Evolutionary conservation across 2,329 filamentous ascomycete species (phyloP), one percentile per base, ranked within the genome.

Genomic region (Aspergillus fumigatiaffinis): DNA sequence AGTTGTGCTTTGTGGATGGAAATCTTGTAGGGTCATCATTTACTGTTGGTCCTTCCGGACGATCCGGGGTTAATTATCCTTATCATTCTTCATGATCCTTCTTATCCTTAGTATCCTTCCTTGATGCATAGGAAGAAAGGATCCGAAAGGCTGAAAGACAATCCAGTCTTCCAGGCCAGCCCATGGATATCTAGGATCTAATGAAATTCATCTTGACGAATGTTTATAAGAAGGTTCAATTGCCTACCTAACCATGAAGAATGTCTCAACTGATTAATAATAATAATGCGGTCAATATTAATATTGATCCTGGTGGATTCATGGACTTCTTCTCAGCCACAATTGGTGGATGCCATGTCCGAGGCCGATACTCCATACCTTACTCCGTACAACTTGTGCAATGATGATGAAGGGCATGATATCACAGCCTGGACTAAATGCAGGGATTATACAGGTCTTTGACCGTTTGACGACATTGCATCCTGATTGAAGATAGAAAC

Each of bases 31-130:
- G 29, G 10, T 17, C 32, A 38, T 38, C 14, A 17, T 38, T 38
- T 17, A 6, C 32, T 35, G 32, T 50, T 44, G 35, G 47, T 25
- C 47, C 48, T 55, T 55, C 53, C 53, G 53, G 53, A 44, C 53
- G 53, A 55, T 55, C 53, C 53, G 53, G 53, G 53, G 53, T 42
- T 28, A 51, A 12, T 17, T 3, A 17, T 35, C 29, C 3, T 32
- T 35, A 5, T 35, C 28, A 32, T 28, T 32, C 29, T 32, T 32
- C 10, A 35, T 14, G 4, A 17, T 14, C 12, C 32, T 35, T 35
- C 14, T 14, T 6, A 32, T 5, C 29, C 4, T 26, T 6, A 26
- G 1, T 6, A 7, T 12, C 3, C 29, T 12, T 32, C 29, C 29
- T 32, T 14, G 29, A 35, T 35, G 29, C 12, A 2, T 6, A 35